These are phyloP conservation scores for Exophiala oligosperma DNA, from an alignment of 2,329 filamentous ascomycete species.

Conservation along the genomic window DNA sequence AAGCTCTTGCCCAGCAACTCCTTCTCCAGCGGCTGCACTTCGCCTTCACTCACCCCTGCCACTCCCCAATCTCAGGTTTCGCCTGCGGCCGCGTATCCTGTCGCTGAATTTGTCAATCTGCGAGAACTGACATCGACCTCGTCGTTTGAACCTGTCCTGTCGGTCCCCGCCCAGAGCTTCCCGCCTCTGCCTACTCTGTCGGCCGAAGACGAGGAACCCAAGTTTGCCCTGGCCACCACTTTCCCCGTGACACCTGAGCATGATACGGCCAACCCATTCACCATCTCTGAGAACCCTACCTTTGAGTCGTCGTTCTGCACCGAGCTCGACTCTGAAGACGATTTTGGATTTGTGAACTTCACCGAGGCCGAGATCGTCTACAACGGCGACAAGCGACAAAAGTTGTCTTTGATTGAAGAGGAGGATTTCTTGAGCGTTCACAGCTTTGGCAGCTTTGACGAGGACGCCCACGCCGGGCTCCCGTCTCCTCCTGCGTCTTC, in stretches of 20 bases:
- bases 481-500: constrained; percentile 63
- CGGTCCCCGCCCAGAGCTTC: constrained; percentile 50
- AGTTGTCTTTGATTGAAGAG: constrained; percentile 65
- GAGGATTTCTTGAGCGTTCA: constrained; percentile 75
- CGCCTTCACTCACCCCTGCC: constrained; percentile 25
- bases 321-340: constrained; percentile 87
- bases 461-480: constrained; percentile 62
- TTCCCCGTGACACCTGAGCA: constrained; percentile 42
- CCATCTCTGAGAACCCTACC: constrained; percentile 49
- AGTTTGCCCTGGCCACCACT: constrained; percentile 50
- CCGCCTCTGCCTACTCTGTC: constrained; percentile 62
- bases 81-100: constrained; percentile 59
- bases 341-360: constrained; percentile 77
- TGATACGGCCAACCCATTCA: constrained; percentile 32
- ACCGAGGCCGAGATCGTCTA: constrained; percentile 60
- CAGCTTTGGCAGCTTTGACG: constrained; percentile 74
- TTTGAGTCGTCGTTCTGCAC: constrained; percentile 75
- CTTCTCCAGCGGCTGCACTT: constrained; percentile 24
- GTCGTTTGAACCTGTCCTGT: constrained; percentile 44
- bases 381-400: constrained; percentile 67
- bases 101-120: constrained; percentile 87
- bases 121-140: constrained; percentile 76
- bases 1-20: constrained; percentile 27
- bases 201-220: constrained; percentile 64
- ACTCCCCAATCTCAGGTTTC: constrained; percentile 32